Conservation (phyloP, 225 moss, liverwort and hornwort species). For the Sphagnum tenellum region DNA sequence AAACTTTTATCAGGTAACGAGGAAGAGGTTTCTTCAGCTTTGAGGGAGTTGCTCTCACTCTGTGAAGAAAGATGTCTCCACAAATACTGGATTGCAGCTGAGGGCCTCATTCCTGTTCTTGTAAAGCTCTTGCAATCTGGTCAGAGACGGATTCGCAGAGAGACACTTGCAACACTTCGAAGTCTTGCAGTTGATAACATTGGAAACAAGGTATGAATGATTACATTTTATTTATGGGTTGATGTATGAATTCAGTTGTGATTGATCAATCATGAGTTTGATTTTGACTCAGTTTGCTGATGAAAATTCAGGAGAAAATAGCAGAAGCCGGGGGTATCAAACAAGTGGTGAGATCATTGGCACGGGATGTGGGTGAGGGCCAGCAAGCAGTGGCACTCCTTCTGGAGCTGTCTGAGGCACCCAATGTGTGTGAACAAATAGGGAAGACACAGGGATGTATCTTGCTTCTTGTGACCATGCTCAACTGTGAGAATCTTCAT, state of each 20-base stretch:
- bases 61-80: slow-evolving; percentile 80
- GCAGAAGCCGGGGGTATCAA: slow-evolving; percentile 73
- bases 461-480: slow-evolving; percentile 84
- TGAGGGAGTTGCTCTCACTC: slow-evolving; percentile 52
- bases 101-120: slow-evolving; percentile 69
- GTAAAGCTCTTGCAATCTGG: slow-evolving; percentile 40
- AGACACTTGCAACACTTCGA: slow-evolving; percentile 60
- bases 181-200: slow-evolving; percentile 66
- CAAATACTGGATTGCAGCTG: slow-evolving; percentile 82
- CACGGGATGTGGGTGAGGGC: slow-evolving; percentile 84
- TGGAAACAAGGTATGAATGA: slow-evolving; percentile 67
- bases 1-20: slow-evolving; percentile 48
- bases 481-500: slow-evolving; percentile 65
- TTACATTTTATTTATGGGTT: too few relatives aligned
- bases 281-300: slow-evolving; percentile 8
- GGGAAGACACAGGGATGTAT: slow-evolving; percentile 97
- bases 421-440: slow-evolving; percentile 69
- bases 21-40: slow-evolving; percentile 43
- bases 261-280: slow-evolving; percentile 8
- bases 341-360: slow-evolving; percentile 74
- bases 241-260: background rate
- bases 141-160: slow-evolving; percentile 68
- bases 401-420: slow-evolving; percentile 74
- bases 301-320: slow-evolving; percentile 49
- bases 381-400: slow-evolving; percentile 79